Percentiles rank a stretch among this genome's conserved stretches.
These are phyloP conservation scores for Epichloe elymi DNA, from an alignment of 2,329 filamentous ascomycete species.

Conservation along the genomic window DNA sequence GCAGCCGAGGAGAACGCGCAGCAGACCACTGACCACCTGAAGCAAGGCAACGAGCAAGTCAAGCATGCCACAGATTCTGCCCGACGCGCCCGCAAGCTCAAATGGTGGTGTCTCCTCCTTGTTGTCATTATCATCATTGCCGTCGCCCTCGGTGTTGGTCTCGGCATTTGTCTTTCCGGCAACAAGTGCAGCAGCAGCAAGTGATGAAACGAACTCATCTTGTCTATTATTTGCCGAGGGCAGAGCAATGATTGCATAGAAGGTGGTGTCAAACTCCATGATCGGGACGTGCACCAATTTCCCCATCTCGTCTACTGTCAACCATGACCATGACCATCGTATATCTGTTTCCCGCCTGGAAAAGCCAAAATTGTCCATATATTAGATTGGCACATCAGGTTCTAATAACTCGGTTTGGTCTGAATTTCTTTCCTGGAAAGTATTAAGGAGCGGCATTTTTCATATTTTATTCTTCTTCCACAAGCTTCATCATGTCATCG, in stretches of 20 bases:
- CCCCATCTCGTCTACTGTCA: too few relatives aligned
- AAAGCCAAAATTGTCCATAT: not conserved
- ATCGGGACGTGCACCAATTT: not conserved
- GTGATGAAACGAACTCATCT: not conserved
- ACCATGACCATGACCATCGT: not conserved
- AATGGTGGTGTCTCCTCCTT: conserved; percentile 66
- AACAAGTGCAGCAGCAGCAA: conserved; percentile 6
- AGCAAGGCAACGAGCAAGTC: conserved; percentile 57
- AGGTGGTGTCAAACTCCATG: not conserved
- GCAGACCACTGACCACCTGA: conserved; percentile 51
- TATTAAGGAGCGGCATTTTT: too few relatives aligned
- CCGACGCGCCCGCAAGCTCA: conserved; percentile 56
- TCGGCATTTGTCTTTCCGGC: conserved; percentile 32
- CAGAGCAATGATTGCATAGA: not conserved
- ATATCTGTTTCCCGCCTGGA: not conserved
- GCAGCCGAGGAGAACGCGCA: conserved; percentile 52
- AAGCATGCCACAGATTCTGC: conserved; percentile 55
- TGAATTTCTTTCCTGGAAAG: not conserved
- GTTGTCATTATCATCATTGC: conserved; percentile 43
- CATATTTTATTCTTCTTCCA: too few relatives aligned
- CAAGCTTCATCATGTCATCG: too few relatives aligned
- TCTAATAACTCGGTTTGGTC: not conserved
- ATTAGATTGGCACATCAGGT: not conserved
- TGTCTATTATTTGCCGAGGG: not conserved
- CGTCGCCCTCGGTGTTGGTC: conserved; percentile 39